These are phyloP conservation scores for Nothophytophthora sp. DNA, from an alignment of 352 stramenopile species.

Conservation along the genomic window DNA sequence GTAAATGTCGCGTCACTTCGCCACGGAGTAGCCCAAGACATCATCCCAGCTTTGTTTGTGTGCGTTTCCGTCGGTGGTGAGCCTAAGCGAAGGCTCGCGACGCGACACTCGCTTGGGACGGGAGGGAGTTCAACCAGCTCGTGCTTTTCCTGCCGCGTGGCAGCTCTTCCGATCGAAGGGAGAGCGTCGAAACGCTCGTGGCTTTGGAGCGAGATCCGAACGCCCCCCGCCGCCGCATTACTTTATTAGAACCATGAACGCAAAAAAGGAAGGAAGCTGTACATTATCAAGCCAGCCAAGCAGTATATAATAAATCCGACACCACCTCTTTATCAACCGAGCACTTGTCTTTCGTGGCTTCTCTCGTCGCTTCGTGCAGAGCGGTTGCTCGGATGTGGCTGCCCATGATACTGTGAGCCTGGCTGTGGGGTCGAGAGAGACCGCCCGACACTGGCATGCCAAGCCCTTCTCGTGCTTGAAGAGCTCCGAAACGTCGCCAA, in stretches of 20 bases:
- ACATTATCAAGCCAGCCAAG: no score
- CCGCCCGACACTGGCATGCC: no score
- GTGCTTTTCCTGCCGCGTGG: slow-evolving; percentile 2
- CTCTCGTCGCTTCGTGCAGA: no score
- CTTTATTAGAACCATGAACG: slow-evolving; percentile 23
- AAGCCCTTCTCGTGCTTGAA: no score
- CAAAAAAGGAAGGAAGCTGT: no score
- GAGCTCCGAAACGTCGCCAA: no score
- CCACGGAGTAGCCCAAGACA: not conserved
- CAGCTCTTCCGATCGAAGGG: slow-evolving; percentile 36
- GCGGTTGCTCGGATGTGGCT: no score
- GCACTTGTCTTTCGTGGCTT: no score
- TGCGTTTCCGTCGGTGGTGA: slow-evolving; percentile 8
- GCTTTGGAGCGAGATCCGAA: not conserved
- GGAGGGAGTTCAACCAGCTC: not conserved
- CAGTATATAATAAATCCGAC: no score
- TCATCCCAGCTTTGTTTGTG: slow-evolving; percentile 13
- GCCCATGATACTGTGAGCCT: no score
- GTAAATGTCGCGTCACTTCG: slow-evolving; percentile 39
- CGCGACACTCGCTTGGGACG: not conserved
- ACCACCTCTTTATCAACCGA: no score
- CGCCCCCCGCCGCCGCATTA: slow-evolving; percentile 11
- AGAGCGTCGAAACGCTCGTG: slow-evolving; percentile 7
- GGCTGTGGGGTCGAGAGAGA: no score
- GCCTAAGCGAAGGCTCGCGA: slow-evolving; percentile 11